A percentile compares a stretch with the other conserved stretches of the same genome.
Evolutionary conservation across 2,329 filamentous ascomycete species (phyloP).

Genomic region (Coleophoma cylindrospora): DNA sequence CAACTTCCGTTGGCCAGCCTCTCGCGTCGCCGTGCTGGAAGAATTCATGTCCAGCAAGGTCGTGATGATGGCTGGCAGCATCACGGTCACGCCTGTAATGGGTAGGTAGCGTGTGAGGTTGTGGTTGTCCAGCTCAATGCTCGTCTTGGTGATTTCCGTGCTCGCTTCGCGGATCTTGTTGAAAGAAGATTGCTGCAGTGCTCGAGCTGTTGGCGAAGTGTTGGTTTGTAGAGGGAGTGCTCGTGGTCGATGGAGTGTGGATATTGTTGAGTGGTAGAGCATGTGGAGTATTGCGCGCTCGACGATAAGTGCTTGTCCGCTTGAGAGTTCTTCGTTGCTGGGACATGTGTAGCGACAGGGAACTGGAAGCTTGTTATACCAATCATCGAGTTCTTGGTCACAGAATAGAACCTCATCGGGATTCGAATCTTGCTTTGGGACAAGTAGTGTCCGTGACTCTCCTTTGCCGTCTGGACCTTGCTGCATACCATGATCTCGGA

Average conservation of each 20-base stretch:
- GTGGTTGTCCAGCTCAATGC: slow-evolving; percentile 66
- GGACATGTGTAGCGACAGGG: slow-evolving; percentile 64
- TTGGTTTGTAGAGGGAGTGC: neutral
- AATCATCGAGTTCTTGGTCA: slow-evolving; percentile 70
- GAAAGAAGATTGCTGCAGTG: slow-evolving; percentile 77
- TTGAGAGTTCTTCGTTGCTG: slow-evolving; percentile 48
- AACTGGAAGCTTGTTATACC: slow-evolving; percentile 65
- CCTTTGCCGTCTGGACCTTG: slow-evolving; percentile 39
- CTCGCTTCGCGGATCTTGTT: slow-evolving; percentile 80
- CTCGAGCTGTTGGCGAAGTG: slow-evolving; percentile 20
- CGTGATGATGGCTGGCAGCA: slow-evolving; percentile 89
- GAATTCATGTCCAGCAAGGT: slow-evolving; percentile 91
- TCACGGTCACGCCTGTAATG: slow-evolving; percentile 84
- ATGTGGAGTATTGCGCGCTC: slow-evolving; percentile 82
- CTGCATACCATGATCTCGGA: slow-evolving; percentile 40
- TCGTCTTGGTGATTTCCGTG: slow-evolving; percentile 79
- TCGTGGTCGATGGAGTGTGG: slow-evolving; percentile 68
- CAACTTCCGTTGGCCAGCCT: slow-evolving; percentile 73
- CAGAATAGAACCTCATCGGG: slow-evolving; percentile 71
- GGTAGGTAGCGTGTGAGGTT: slow-evolving; percentile 76
- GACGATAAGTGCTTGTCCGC: slow-evolving; percentile 42
- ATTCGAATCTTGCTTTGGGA: slow-evolving; percentile 74
- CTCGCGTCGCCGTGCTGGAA: slow-evolving; percentile 64
- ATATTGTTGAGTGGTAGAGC: slow-evolving; percentile 85
- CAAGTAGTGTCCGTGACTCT: slow-evolving; percentile 62